Base-by-base conservation (phyloP, 495 filamentous ascomycete genomes). In the Neurospora sp. region DNA sequence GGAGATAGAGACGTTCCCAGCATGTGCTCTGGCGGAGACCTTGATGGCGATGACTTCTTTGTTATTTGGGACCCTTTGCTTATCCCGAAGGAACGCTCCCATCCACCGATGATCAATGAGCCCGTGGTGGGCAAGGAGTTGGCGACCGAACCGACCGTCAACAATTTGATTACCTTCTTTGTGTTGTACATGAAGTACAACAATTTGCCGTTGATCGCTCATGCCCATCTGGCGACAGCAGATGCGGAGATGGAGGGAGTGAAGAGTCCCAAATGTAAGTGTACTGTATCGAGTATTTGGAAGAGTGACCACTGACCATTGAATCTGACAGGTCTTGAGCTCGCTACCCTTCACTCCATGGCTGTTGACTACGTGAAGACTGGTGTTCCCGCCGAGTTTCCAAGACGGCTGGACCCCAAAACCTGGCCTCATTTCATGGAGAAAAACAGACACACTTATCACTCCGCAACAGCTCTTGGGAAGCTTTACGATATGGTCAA, bases 1-100 rank as follows among this genome's bases (percentile, higher is more conserved):
- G 96, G 96, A 0, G 94, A 98, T 80, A 86, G 91, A 46, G 93
- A 94, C 75, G 81, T 99, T 37, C 87, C 94, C 9, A 92, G 91
- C 73, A 98, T 98, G 96, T 96, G 94, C 75, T 97, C 96, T 7
- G 96, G 96, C 3, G 96, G 96, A 6, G 96, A 99, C 79, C 84
- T 99, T 3, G 96, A 99, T 81, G 96, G 96, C 0, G 96, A 99
- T 76, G 96, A 98, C 78, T 99, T 92, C 78, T 87, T 97, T 35
- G 91, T 98, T 22, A 92, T 98, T 42, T 99, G 96, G 96, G 94
- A 99, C 75, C 76, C 84, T 41, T 87, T 91, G 61, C 84, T 99
- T 6, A 80, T 94, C 37, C 94, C 94, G 3, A 59, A 71, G 0
- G 83, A 91, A 68, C 93, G 89, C 87, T 91, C 94, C 72, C 81